Base-by-base conservation (phyloP, 2,329 filamentous ascomycete genomes). In the Fusarium begoniae region DNA sequence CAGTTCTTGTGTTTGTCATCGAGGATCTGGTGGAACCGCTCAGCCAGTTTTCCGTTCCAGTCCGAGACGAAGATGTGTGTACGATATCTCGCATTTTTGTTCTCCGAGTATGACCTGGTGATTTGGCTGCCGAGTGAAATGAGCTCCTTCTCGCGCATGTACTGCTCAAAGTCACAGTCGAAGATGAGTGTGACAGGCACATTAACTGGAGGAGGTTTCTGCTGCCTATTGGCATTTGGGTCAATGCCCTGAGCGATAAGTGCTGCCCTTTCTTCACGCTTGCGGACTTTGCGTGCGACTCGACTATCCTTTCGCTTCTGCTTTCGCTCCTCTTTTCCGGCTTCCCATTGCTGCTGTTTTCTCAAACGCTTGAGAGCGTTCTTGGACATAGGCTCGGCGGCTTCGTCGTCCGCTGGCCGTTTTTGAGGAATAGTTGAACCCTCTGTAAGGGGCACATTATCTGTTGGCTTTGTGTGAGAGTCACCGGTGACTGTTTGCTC, bases 81-180 rank as follows among this genome's bases (percentile, higher is more conserved):
- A 58, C 91, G 89, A 80, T 90, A 95, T 13, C 81, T 83, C 1
- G 92, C 87, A 64, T 88, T 90, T 67, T 89, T 90, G 82, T 98
- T 98, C 79, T 98, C 94, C 26, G 95, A 94, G 83, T 99, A 99
- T 66, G 90, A 93, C 64, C 96, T 87, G 14, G 94, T 97, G 70
- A 99, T 87, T 82, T 99, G 96, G 65, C 91, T 90, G 3, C 90
- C 90, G 18, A 99, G 87, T 9, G 94, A 98, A 63, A 95, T 91
- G 37, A 93, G 86, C 83, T 99, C 96, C 76, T 93, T 92, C 43
- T 96, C 93, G 57, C 87, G 88, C 96, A 99, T 99, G 79, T 95
- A 89, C 47, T 93, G 87, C 81, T 99, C 95, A 81, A 97, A 99
- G 75, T 93, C 91, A 83, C 96, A 98, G 84, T 99, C 96, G 72